Percentiles rank a stretch among this genome's conserved stretches.
phyloP scores from a whole-genome alignment of 371 early-diverging fungal genomes.

The Mortierella sp. region DNA sequence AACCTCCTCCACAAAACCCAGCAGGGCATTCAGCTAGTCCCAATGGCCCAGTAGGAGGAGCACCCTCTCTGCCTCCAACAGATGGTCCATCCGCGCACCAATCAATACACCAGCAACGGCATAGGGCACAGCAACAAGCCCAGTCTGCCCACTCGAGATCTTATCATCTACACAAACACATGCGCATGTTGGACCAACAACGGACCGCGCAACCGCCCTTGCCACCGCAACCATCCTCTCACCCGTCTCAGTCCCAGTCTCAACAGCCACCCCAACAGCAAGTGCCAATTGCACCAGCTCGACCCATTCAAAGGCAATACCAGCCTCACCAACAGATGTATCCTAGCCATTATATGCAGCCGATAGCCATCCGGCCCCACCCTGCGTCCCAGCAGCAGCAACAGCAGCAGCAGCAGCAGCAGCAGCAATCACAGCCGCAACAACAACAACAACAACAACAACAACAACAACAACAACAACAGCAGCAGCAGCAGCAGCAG shows the following conservation, averaged over 20 bases:
- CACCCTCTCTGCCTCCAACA: too few species aligned
- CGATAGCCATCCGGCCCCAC: constrained; percentile 31
- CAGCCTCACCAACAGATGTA: constrained; percentile 52
- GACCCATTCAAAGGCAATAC: constrained; percentile 10
- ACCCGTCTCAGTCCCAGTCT: background rate
- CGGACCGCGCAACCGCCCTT: constrained; percentile 22
- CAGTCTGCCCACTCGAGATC: background rate
- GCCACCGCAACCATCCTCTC: background rate
- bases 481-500: background rate
- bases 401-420: constrained; percentile 10
- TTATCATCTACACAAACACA: background rate
- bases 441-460: constrained; percentile 29
- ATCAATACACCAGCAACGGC: constrained; percentile 30
- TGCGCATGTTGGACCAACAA: constrained; percentile 40
- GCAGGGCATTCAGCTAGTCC: too few species aligned
- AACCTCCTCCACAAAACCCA: too few species aligned
- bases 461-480: background rate
- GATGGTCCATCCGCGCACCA: constrained; percentile 10
- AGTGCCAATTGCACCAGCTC: constrained; percentile 5
- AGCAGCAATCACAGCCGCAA: constrained; percentile 16
- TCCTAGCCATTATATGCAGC: constrained; percentile 28
- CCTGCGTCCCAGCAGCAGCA: constrained; percentile 14
- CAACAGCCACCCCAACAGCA: constrained; percentile 17
- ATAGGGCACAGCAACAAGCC: background rate
- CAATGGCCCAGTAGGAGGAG: too few species aligned